Conservation (phyloP, 306 rosid genomes). For the Prunus mongolica region DNA sequence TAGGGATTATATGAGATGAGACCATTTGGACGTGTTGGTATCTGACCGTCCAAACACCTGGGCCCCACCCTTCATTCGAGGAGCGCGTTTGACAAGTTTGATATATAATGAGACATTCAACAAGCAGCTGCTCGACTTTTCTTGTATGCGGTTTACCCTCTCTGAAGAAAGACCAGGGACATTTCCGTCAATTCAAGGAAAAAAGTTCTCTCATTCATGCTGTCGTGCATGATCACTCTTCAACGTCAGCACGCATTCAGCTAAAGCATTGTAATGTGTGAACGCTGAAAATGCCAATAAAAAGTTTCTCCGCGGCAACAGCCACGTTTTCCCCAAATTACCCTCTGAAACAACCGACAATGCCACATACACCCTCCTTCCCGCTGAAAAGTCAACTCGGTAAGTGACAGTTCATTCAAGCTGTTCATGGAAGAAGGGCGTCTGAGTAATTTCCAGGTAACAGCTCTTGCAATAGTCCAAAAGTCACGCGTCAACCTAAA, state of each 20-base stretch:
- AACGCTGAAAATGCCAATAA: background rate
- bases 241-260: background rate
- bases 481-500: slow-evolving; percentile 42
- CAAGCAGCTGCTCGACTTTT: background rate
- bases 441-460: background rate
- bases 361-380: no score
- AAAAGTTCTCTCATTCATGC: background rate
- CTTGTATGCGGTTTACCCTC: background rate
- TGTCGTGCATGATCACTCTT: background rate
- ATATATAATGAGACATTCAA: no score
- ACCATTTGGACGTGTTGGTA: background rate
- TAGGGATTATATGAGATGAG: no score
- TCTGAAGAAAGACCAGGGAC: background rate
- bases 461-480: slow-evolving; percentile 13
- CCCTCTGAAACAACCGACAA: slow-evolving; percentile 1
- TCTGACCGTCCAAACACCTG: background rate
- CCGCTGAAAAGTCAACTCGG: slow-evolving; percentile 31
- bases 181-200: background rate
- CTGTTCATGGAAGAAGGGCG: slow-evolving; percentile 7
- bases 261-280: background rate
- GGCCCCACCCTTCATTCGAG: background rate
- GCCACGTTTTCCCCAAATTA: slow-evolving; percentile 6
- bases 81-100: background rate
- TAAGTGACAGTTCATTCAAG: slow-evolving; percentile 15
- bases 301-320: background rate